Evolutionary conservation across 768 basidiomycete species (phyloP), one percentile per base, ranked within the genome.

Genomic region (Hydnomerulius pinastri): DNA sequence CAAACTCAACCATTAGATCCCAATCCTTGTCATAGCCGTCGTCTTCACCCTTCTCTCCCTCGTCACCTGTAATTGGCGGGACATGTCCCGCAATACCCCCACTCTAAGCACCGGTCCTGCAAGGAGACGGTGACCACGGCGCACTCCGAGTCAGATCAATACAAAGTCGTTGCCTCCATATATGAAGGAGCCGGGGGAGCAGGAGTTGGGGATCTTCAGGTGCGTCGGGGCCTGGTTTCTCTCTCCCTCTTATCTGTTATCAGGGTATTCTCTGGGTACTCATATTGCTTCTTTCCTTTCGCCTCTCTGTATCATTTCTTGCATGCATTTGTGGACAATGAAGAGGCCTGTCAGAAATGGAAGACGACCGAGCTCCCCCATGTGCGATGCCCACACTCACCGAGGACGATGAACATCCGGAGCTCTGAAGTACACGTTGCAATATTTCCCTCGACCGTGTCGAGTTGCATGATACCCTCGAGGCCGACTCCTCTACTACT

Each of bases 61-160:
- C 6, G 32, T 53, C 20, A 37, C 30, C 18, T 56, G 55, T 7
- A 17, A 45, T 20, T 53, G 37, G n/a, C 10, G n/a, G n/a, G n/a
- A n/a, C n/a, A n/a, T n/a, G n/a, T n/a, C n/a, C n/a, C n/a, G n/a
- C n/a, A n/a, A n/a, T 20, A 33, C 40, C 17, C 17, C 51, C n/a
- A 32, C 32, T 32, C 8, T 13, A 17, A 29, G 21, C n/a, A 18
- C 15, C 8, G 20, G 40, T 38, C 64, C 73, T 18, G 41, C 60
- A 28, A 43, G 24, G 32, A 56, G 64, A 27, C 51, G 61, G 35
- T 69, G 78, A 33, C 68, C 68, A 6, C 64, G 77, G 32, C 76
- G 85, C 20, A 87, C 86, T 4, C 84, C 87, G 4, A 87, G 86
- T 30, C 86, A 88, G 61, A 83, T 89, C 37, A 87, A 85, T 8